These are phyloP conservation scores for Calvatia gigantea DNA, from an alignment of 768 basidiomycete species.

Conservation along the genomic window DNA sequence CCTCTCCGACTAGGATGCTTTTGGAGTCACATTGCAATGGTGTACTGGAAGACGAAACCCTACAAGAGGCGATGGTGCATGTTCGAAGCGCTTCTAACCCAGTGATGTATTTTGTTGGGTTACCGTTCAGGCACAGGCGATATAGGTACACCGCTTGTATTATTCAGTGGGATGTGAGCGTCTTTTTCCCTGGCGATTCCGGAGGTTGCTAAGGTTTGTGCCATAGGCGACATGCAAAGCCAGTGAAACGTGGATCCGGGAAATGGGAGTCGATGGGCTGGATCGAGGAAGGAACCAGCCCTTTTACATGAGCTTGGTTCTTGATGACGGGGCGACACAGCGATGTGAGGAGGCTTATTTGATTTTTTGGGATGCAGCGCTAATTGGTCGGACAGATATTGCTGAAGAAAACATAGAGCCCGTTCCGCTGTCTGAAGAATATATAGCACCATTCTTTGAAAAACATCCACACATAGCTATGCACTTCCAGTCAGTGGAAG, in stretches of 20 bases:
- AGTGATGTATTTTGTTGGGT: slow-evolving; percentile 45
- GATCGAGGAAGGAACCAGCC: slow-evolving; percentile 42
- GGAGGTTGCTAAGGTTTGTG: not conserved
- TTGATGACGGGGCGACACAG: slow-evolving; percentile 25
- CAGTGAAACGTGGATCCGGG: slow-evolving; percentile 37
- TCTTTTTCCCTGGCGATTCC: not conserved
- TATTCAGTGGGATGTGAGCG: slow-evolving; percentile 46
- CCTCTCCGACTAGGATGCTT: slow-evolving; percentile 17
- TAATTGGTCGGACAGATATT: slow-evolving; percentile 22
- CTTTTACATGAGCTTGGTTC: slow-evolving; percentile 39
- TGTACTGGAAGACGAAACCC: slow-evolving; percentile 27
- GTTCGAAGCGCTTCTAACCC: not conserved
- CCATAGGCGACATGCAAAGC: slow-evolving; percentile 35
- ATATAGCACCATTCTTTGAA: slow-evolving; percentile 7
- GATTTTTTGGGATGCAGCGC: not conserved
- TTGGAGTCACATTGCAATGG: slow-evolving; percentile 28
- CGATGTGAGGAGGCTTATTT: slow-evolving; percentile 30
- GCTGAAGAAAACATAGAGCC: slow-evolving; percentile 32
- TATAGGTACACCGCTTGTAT: slow-evolving; percentile 42
- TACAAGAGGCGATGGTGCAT: slow-evolving; percentile 15
- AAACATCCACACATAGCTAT: slow-evolving; percentile 5
- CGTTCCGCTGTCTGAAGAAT: slow-evolving; percentile 3
- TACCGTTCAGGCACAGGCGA: slow-evolving; percentile 39
- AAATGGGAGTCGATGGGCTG: slow-evolving; percentile 40
- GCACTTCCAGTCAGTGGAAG: slow-evolving; percentile 9